phyloP scores from a whole-genome alignment of 1,284 basidiomycete genomes.

The Bjerkandera adusta region DNA sequence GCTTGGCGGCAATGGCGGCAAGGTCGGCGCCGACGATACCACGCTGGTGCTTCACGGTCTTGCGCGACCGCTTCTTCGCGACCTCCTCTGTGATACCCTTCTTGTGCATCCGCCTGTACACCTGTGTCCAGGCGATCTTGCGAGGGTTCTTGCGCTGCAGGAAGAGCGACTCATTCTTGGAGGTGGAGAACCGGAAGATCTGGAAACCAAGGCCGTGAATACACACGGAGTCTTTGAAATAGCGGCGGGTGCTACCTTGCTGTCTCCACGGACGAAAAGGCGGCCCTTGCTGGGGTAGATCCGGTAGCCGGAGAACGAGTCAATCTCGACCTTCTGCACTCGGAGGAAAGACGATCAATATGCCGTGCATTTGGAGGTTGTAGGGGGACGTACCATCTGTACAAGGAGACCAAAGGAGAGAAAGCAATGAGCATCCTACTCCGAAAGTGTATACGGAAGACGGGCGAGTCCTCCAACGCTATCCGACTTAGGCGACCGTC shows the following conservation, averaged over 20 bases:
- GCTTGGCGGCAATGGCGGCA: slow-evolving; percentile 85
- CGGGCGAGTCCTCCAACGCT: slow-evolving; percentile 24
- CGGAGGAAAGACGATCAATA: slow-evolving; percentile 25
- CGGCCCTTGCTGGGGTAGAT: slow-evolving; percentile 97
- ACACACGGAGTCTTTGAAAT: slow-evolving; percentile 1
- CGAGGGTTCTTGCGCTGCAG: slow-evolving; percentile 99
- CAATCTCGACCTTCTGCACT: slow-evolving; percentile 94
- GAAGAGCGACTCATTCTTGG: slow-evolving; percentile 97
- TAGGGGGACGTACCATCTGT: slow-evolving; percentile 48
- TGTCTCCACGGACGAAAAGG: slow-evolving; percentile 94
- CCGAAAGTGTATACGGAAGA: not conserved
- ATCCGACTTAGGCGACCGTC: slow-evolving; percentile 38
- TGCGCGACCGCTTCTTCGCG: slow-evolving; percentile 97
- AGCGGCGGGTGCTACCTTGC: slow-evolving; percentile 66
- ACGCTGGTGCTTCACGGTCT: slow-evolving; percentile 97
- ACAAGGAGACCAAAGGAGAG: slow-evolving; percentile 13
- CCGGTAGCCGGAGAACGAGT: slow-evolving; percentile 93
- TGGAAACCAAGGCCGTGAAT: slow-evolving; percentile 31
- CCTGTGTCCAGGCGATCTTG: slow-evolving; percentile 98
- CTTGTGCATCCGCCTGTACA: slow-evolving; percentile 99
- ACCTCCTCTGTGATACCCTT: slow-evolving; percentile 99
- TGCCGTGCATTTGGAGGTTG: not conserved
- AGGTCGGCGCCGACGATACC: slow-evolving; percentile 98
- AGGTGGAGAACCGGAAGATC: slow-evolving; percentile 90
- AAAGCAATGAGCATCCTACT: slow-evolving; percentile 4